These are phyloP conservation scores for Phytophthora citrophthora DNA, from an alignment of 352 stramenopile species.

Conservation along the genomic window DNA sequence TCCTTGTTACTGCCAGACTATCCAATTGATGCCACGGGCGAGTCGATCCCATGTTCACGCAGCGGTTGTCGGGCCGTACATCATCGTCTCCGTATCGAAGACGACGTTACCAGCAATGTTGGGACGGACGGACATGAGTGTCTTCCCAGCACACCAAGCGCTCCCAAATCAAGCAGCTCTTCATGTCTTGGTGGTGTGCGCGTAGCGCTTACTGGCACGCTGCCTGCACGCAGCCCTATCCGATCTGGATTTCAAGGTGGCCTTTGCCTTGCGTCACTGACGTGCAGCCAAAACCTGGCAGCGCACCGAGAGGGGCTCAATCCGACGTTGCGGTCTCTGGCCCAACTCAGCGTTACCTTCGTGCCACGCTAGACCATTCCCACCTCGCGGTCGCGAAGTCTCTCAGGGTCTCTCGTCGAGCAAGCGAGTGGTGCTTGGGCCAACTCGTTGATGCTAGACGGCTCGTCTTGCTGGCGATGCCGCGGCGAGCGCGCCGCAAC, in stretches of 20 bases:
- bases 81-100: conserved; percentile 11
- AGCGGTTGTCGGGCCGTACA: not conserved
- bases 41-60: conserved; percentile 15
- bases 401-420: conserved; percentile 27
- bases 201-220: conserved; percentile 6
- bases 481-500: conserved; percentile 13
- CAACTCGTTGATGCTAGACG: conserved; percentile 10
- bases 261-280: not conserved
- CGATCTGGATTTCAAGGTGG: not conserved
- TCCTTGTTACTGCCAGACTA: not conserved
- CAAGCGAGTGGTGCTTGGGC: conserved; percentile 21
- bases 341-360: conserved; percentile 15
- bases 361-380: conserved; percentile 4
- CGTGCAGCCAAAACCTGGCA: not conserved
- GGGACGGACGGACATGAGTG: not conserved
- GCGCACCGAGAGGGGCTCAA: conserved; percentile 20
- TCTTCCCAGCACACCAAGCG: not conserved
- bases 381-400: conserved; percentile 9
- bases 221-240: not conserved
- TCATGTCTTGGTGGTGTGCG: conserved; percentile 6
- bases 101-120: not conserved
- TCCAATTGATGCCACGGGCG: not conserved
- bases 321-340: not conserved
- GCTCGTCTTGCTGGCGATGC: not conserved
- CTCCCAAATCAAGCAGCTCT: conserved; percentile 28